Percentiles rank a stretch among this genome's conserved stretches.
phyloP scores from a whole-genome alignment of 805 yeast species.

The Candida sakaeoensis region DNA sequence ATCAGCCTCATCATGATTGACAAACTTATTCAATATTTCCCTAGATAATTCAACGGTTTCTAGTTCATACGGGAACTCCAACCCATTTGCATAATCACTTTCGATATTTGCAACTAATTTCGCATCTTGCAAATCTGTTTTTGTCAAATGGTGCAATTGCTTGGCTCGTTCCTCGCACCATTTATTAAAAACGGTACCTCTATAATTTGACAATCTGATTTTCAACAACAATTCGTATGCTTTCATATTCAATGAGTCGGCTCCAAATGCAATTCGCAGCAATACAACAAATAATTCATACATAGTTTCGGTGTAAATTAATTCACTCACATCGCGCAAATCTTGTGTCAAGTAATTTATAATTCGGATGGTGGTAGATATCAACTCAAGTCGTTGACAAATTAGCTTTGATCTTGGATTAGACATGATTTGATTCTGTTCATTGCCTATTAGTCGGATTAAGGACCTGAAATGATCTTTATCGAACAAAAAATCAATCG shows the following conservation, averaged over 20 bases:
- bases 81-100: conserved; percentile 50
- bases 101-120: conserved; percentile 31
- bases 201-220: conserved; percentile 28
- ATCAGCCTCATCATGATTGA: conserved; percentile 79
- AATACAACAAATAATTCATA: conserved; percentile 48
- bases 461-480: conserved; percentile 38
- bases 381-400: conserved; percentile 34
- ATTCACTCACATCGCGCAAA: conserved; percentile 24
- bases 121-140: conserved; percentile 12
- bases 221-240: conserved; percentile 35
- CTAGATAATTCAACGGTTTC: conserved; percentile 67
- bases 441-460: conserved; percentile 42
- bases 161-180: conserved; percentile 42
- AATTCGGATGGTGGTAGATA: conserved; percentile 38
- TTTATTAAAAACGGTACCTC: conserved; percentile 39
- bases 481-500: conserved; percentile 26
- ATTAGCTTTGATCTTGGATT: conserved; percentile 43
- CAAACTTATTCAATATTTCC: conserved; percentile 62
- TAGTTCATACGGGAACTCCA: conserved; percentile 59
- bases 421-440: conserved; percentile 44
- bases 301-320: conserved; percentile 39
- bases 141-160: conserved; percentile 28
- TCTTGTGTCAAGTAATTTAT: conserved; percentile 37
- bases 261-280: conserved; percentile 51
- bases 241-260: conserved; percentile 36